Evolutionary conservation across 345 rosid genomes (phyloP), one percentile per base, ranked within the genome.

Genomic region (Acer negundo): DNA sequence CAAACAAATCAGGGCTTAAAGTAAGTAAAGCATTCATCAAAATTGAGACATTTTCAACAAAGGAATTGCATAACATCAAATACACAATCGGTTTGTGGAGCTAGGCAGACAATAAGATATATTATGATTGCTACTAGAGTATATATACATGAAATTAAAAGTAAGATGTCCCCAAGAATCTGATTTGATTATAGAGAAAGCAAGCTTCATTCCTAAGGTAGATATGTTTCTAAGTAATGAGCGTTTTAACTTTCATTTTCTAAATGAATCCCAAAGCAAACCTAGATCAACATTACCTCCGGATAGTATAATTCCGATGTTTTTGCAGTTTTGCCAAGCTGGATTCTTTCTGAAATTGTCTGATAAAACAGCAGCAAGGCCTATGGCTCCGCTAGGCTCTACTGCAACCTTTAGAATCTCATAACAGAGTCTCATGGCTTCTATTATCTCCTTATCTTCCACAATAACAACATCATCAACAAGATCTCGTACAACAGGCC

Each of bases 301-400:
- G 7, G 98, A 92, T 28, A 90, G 78, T 74, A 92, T 61, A 80
- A 93, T 89, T 31, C 93, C 98, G 22, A 92, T 84, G 78, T 80
- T 82, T 78, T 76, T 88, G 87, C 90, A 76, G 65, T 89, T 89
- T 68, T 82, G 75, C 92, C 88, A 89, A 38, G 75, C 77, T 62
- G 90, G 89, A 78, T 90, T 86, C 62, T 69, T 83, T 82, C 82
- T 82, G 77, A 92, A 95, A 76, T 83, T 78, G 51, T 85, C 80
- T 1, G 95, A 92, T 78, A 92, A 80, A 82, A 90, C 93, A 69
- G 94, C 99, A 0, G 99, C 99, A 46, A 95, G 92, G 63, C 99
- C 97, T 76, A 93, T 93, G 83, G 93, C 97, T 78, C 98, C 97
- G 78, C 98, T 95, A 40, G 98, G 99, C 82, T 95, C 99, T 16